These are phyloP conservation scores for Breynia disticha DNA, from an alignment of 441 rosid genomes.

Conservation along the genomic window DNA sequence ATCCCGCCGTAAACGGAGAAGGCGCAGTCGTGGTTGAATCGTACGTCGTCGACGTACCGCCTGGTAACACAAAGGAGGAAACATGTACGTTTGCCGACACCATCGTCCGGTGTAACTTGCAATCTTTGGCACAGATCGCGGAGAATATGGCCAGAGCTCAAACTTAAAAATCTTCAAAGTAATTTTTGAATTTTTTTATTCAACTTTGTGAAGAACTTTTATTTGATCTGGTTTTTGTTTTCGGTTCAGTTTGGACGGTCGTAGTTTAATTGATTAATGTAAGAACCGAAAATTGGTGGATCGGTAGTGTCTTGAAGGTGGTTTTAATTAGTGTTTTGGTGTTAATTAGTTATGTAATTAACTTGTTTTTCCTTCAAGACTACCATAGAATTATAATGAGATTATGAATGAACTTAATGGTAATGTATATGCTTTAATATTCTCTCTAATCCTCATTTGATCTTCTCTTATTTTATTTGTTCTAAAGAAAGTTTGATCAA, in stretches of 20 bases:
- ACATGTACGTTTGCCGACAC: slow-evolving; percentile 59
- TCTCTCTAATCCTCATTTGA: no score
- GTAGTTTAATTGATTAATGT: neutral
- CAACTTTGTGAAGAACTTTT: neutral
- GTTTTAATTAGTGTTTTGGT: neutral
- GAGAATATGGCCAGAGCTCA: slow-evolving; percentile 30
- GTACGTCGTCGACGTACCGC: slow-evolving; percentile 69
- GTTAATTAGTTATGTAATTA: neutral
- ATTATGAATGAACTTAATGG: neutral
- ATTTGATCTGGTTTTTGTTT: slow-evolving; percentile 5
- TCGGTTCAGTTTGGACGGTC: neutral
- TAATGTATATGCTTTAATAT: neutral
- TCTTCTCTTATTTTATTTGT: no score
- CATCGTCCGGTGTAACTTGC: slow-evolving; percentile 64
- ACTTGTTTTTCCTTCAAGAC: slow-evolving; percentile 12
- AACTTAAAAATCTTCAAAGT: neutral
- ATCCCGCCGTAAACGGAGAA: slow-evolving; percentile 24
- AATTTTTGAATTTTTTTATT: neutral
- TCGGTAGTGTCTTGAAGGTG: slow-evolving; percentile 5
- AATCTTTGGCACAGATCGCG: slow-evolving; percentile 57
- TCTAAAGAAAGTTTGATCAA: no score
- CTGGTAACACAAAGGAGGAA: slow-evolving; percentile 62
- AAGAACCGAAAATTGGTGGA: slow-evolving; percentile 14
- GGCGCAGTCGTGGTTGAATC: slow-evolving; percentile 64
- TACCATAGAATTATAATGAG: slow-evolving; percentile 1